Evolutionary conservation across 2,329 filamentous ascomycete species (phyloP), one percentile per base, ranked within the genome.

Genomic region (Verticillium albo-atrum): DNA sequence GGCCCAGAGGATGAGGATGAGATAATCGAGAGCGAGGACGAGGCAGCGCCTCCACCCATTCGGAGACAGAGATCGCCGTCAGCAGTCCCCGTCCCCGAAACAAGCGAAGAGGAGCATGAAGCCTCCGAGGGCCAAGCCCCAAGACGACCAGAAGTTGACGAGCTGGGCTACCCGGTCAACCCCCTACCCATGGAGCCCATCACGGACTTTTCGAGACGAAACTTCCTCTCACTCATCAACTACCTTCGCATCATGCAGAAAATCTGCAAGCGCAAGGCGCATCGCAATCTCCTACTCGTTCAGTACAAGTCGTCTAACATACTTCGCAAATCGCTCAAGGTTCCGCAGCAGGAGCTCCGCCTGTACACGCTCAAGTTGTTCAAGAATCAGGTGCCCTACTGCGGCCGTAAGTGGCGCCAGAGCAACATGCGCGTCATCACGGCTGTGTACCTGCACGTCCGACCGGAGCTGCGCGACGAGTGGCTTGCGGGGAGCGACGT

Each of bases 401-500:
- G 94, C 74, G 94, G 95, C 25, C 89, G 95, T 51, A 99, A 99
- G 77, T 99, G 95, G 95, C 88, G 95, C 15, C 95, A 98, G 77
- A 88, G 88, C 67, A 98, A 99, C 74, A 99, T 99, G 95, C 90
- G 94, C 58, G 93, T 98, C 69, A 99, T 99, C 70, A 99, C 95
- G 0, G 92, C 93, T 3, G 91, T 99, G 1, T 99, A 97, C 74
- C 81, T 99, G 55, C 91, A 97, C 75, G 97, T 94, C 70, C 84
- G 92, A 7, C 94, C 94, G 0, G 94, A 98, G 72, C 81, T 99
- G 53, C 84, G 94, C 30, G 95, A 99, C 70, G 95, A 97, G 75
- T 98, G 95, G 94, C 82, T 98, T 1, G 88, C 91, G 0, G 94
- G 94, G 5, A 90, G 89, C 61, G 93, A 97, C 70, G 88, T 98